Evolutionary conservation across 257 asterid genomes (phyloP), one percentile per base, ranked within the genome.

Genomic region (Solanum ossicruentum): DNA sequence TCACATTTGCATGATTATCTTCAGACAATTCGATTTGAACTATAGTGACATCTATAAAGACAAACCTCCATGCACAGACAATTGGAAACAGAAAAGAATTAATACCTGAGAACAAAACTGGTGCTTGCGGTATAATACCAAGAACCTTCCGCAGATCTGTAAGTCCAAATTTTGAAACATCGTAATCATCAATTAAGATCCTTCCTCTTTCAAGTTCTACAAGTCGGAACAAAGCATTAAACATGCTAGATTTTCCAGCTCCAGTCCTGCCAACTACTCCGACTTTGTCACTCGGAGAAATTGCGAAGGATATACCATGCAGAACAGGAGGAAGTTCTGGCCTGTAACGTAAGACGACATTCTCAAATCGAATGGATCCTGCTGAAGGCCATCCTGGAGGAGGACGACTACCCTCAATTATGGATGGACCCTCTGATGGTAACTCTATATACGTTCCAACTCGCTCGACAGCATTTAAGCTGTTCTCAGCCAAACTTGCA

Each of bases 211-310:
- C 99, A 87, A 93, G 91, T 87, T 95, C 97, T 84, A 96, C 99
- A 69, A 96, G 92, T 63, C 99, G 91, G 87, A 96, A 96, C 89
- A 96, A 86, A 85, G 98, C 97, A 91, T 96, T 96, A 56, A 96
- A 94, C 98, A 96, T 93, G 90, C 99, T 96, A 23, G 99, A 96
- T 85, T 96, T 96, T 84, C 99, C 99, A 16, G 99, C 99, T 36
- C 99, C 99, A 7, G 99, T 96, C 89, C 99, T 91, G 69, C 99
- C 99, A 83, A 94, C 98, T 72, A 96, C 94, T 72, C 99, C 99
- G 52, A 96, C 98, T 91, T 95, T 96, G 84, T 95, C 98, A 81
- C 95, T 93, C 0, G 98, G 95, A 85, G 97, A 90, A 85, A 96
- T 93, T 16, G 83, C 88, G 89, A 94, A 96, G 57, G 98, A 93